Conservation (phyloP, 2,329 filamentous ascomycete species). For the Fonsecaea erecta region DNA sequence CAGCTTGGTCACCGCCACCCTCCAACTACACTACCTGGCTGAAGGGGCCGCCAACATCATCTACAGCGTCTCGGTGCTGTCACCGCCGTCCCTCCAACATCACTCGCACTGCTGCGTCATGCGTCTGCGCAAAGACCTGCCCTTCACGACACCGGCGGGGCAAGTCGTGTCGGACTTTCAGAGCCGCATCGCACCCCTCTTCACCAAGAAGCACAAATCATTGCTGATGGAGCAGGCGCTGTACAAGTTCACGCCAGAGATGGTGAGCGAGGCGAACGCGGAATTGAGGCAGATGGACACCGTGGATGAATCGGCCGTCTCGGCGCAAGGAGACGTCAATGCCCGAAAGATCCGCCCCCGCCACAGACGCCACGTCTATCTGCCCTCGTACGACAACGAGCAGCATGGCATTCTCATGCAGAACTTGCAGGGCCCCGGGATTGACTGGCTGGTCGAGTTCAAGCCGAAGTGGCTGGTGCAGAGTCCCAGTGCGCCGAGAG, state of each 20-base stretch:
- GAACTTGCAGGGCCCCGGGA: conserved; percentile 65
- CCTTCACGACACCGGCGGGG: conserved; percentile 50
- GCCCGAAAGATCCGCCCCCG: conserved; percentile 46
- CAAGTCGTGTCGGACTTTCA: conserved; percentile 50
- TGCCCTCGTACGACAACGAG: conserved; percentile 59
- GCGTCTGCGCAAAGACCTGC: conserved; percentile 64
- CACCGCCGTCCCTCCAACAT: conserved; percentile 39
- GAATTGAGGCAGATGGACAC: conserved; percentile 51
- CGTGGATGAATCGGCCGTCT: conserved; percentile 10
- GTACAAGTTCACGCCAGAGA: conserved; percentile 55
- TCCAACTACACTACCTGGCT: conserved; percentile 51
- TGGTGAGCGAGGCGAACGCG: conserved; percentile 54
- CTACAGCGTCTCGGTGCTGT: conserved; percentile 45
- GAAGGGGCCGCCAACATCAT: conserved; percentile 81
- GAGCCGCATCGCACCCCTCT: conserved; percentile 60
- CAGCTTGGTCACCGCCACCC: conserved; percentile 9
- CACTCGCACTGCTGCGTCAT: conserved; percentile 44
- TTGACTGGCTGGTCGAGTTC: conserved; percentile 63
- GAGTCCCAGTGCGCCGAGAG: conserved; percentile 70
- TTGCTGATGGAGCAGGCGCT: conserved; percentile 48
- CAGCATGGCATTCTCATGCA: conserved; percentile 70
- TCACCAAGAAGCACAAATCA: conserved; percentile 49
- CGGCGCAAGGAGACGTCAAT: conserved; percentile 8
- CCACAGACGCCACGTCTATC: conserved; percentile 57
- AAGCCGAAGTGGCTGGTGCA: conserved; percentile 85